Conservation (phyloP, 805 yeast genomes). For the Wickerhamiella sorbophila region DNA sequence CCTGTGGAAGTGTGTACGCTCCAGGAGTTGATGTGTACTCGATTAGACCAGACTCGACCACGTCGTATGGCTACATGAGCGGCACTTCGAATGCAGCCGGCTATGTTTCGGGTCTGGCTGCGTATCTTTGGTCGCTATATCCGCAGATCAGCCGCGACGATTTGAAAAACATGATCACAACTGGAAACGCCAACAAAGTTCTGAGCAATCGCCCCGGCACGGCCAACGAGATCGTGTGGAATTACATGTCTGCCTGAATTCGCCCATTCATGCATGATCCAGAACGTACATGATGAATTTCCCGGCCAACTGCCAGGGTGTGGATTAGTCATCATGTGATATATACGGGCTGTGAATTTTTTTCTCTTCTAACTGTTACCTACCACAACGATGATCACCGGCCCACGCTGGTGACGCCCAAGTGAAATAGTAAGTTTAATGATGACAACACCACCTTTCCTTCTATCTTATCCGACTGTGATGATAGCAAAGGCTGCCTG, state of each 20-base stretch:
- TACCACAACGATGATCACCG: neutral
- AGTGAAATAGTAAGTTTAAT: slow-evolving; percentile 12
- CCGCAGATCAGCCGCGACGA: slow-evolving; percentile 5
- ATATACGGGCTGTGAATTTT: neutral
- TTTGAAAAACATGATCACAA: slow-evolving; percentile 1
- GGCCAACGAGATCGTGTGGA: slow-evolving; percentile 6
- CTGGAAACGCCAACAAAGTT: slow-evolving; percentile 6
- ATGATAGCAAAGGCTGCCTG: slow-evolving; percentile 27
- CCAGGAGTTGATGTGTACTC: slow-evolving; percentile 71
- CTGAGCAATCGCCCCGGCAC: slow-evolving; percentile 2
- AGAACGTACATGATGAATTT: too few relatives aligned
- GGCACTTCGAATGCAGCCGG: slow-evolving; percentile 98
- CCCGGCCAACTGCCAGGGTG: neutral
- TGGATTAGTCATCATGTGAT: neutral
- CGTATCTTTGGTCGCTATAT: slow-evolving; percentile 42
- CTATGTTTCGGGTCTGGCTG: slow-evolving; percentile 76
- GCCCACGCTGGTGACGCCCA: too few relatives aligned
- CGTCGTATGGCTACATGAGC: slow-evolving; percentile 11
- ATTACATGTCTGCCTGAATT: slow-evolving; percentile 6
- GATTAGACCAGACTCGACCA: slow-evolving; percentile 4
- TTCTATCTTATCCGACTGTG: slow-evolving; percentile 30
- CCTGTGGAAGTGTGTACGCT: slow-evolving; percentile 78
- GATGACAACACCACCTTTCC: slow-evolving; percentile 28
- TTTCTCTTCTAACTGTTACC: neutral
- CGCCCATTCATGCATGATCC: too few relatives aligned